A percentile compares a stretch with the other conserved stretches of the same genome.
Conservation (phyloP, 345 rosid species). For the Lumnitzera littorea region DNA sequence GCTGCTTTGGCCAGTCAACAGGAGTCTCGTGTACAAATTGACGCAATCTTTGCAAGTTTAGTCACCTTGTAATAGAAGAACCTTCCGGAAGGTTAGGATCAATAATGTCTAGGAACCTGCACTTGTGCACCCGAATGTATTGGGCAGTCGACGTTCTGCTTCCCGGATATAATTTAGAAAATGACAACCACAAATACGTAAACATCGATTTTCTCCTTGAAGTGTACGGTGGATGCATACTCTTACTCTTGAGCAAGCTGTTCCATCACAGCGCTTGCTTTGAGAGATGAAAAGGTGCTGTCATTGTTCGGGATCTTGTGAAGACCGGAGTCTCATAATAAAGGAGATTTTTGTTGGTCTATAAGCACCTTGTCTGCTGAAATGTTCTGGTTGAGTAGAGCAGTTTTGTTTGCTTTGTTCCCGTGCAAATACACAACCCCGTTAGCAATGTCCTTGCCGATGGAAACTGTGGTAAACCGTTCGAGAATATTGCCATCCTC, state of each 20-base stretch:
- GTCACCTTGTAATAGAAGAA: conserved; percentile 65
- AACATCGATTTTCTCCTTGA: conserved; percentile 82
- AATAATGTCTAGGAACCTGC: conserved; percentile 47
- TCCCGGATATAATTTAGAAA: conserved; percentile 73
- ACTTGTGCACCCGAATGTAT: conserved; percentile 41
- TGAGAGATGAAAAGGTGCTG: conserved; percentile 62
- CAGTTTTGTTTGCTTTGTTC: conserved; percentile 39
- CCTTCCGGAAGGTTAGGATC: conserved; percentile 59
- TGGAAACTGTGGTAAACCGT: conserved; percentile 72
- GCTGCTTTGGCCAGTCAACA: conserved; percentile 42
- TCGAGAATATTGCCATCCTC: conserved; percentile 57
- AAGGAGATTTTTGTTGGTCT: conserved; percentile 53
- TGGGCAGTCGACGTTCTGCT: conserved; percentile 35
- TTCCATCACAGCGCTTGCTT: conserved; percentile 87
- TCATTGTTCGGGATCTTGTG: conserved; percentile 76
- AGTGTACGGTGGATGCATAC: conserved; percentile 59
- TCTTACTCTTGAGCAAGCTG: conserved; percentile 75
- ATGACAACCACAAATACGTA: conserved; percentile 73
- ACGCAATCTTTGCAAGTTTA: conserved; percentile 63
- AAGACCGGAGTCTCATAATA: conserved; percentile 68
- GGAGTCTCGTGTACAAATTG: conserved; percentile 74
- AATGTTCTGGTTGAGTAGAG: conserved; percentile 69
- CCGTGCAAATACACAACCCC: conserved; percentile 76
- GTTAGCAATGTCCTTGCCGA: conserved; percentile 77
- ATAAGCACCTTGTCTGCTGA: conserved; percentile 75